A percentile compares a stretch with the other conserved stretches of the same genome.
Conservation (phyloP, 495 filamentous ascomycete species). For the Astrocystis sublimbata region DNA sequence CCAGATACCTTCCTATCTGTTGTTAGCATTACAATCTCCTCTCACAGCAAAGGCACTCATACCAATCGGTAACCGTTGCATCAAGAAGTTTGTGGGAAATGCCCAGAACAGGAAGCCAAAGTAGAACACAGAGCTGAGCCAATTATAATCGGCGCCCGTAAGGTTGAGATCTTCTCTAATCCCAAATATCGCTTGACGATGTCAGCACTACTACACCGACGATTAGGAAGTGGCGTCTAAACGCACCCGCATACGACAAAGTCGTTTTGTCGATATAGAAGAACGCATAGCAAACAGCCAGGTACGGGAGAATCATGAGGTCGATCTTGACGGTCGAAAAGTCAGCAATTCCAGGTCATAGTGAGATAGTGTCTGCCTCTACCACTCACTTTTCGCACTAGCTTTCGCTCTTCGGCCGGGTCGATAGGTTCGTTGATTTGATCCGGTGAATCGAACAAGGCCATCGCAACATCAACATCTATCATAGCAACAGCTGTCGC, state of each 20-base stretch:
- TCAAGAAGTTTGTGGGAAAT: slow-evolving; percentile 52
- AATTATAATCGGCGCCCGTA: slow-evolving; percentile 58
- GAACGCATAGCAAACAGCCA: slow-evolving; percentile 61
- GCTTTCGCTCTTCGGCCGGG: slow-evolving; percentile 47
- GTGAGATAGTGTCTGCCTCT: neutral
- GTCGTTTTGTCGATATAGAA: slow-evolving; percentile 60
- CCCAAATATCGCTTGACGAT: slow-evolving; percentile 52
- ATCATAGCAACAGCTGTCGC: neutral
- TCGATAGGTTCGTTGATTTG: slow-evolving; percentile 45
- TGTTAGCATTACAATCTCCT: slow-evolving; percentile 6
- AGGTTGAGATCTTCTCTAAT: slow-evolving; percentile 52
- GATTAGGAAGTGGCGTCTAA: neutral
- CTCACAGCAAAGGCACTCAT: slow-evolving; percentile 22
- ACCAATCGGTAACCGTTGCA: slow-evolving; percentile 60
- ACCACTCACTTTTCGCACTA: slow-evolving; percentile 46
- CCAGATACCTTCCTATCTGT: slow-evolving; percentile 51
- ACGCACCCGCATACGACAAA: slow-evolving; percentile 18
- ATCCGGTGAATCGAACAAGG: slow-evolving; percentile 19
- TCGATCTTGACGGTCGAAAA: slow-evolving; percentile 17
- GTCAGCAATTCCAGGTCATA: neutral
- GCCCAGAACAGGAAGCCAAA: slow-evolving; percentile 57
- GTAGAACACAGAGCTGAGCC: slow-evolving; percentile 62
- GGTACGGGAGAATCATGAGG: slow-evolving; percentile 34
- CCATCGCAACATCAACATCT: slow-evolving; percentile 20
- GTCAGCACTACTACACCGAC: slow-evolving; percentile 19